Base-by-base conservation (phyloP, 1,284 basidiomycete species). In the Ustilago trichophora region DNA sequence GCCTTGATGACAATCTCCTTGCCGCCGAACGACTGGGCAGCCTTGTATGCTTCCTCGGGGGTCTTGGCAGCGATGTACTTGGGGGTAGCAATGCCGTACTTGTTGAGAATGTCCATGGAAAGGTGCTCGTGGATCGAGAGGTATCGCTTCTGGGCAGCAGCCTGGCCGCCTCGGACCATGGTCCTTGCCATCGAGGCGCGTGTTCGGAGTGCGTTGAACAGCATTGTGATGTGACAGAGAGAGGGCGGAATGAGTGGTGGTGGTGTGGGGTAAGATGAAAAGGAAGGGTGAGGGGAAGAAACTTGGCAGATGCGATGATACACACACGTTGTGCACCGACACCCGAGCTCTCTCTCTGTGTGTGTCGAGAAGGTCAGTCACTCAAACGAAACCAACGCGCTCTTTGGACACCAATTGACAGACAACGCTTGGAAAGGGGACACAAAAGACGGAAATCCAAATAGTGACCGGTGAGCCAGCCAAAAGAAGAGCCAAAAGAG, bases 111-210 rank as follows among this genome's bases (percentile, higher is more conserved):
- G 76, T 90, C 89, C 83, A 98, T 91, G 49, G 93, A 96, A 83
- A 98, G 93, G 85, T 98, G 93, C 85, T 99, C 95, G 85, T 99
- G 95, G 80, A 99, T 95, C 41, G 93, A 96, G 78, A 98, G 88
- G 84, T 90, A 91, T 76, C 95, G 91, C 85, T 87, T 91, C 87
- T 95, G 93, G 8, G 62, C 62, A 21, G 62, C 63, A 22, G 57
- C 60, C 18, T 57, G 46, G 22, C 59, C 64, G 33, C 58, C 51
- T 4, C 72, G 68, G 44, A 74, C 62, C 43, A 73, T 52, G 52
- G 72, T 58, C 27, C 59, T 49, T 29, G 74, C 73, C 53, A 69
- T 52, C 21, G 70, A 48, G 49, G 71, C 71, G 49, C 69, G 66
- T 38, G 70, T 67, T 24, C 73, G 75, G 33, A 77, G 67, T 25